Percentiles rank a stretch among this genome's conserved stretches.
These are phyloP conservation scores for Xylaria bambusicola DNA, from an alignment of 495 filamentous ascomycete genomes.

Conservation along the genomic window DNA sequence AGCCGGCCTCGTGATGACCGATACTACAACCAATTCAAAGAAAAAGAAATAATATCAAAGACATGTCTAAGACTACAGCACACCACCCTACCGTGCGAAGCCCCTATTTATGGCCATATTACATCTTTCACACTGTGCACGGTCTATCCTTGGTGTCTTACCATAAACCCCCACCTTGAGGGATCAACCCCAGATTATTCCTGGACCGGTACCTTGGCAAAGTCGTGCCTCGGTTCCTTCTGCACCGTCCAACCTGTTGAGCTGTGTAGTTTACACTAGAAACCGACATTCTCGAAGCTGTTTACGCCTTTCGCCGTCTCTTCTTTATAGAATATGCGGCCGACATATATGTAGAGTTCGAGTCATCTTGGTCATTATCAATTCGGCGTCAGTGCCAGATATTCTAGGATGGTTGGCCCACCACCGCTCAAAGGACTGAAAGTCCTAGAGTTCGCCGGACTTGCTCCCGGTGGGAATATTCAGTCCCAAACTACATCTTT, in stretches of 20 bases:
- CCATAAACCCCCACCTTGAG: neutral
- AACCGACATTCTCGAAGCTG: no score
- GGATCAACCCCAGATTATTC: neutral
- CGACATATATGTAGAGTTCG: no score
- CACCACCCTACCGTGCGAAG: neutral
- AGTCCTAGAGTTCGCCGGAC: conserved; percentile 85
- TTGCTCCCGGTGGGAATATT: conserved; percentile 71
- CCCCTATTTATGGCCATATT: neutral
- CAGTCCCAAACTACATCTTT: neutral
- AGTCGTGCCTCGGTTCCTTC: conserved; percentile 6
- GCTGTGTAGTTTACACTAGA: no score
- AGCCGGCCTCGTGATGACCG: conserved; percentile 68
- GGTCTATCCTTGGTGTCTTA: no score
- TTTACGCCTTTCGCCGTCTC: no score
- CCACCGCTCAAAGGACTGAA: conserved; percentile 74
- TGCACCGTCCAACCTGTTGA: neutral
- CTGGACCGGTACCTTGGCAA: neutral
- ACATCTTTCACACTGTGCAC: neutral
- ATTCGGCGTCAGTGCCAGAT: neutral
- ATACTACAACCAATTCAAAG: conserved; percentile 48
- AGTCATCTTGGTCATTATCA: no score
- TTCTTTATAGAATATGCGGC: neutral
- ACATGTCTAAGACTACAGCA: no score
- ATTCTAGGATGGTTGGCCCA: conserved; percentile 42
- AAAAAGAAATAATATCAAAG: conserved; percentile 56